These are phyloP conservation scores for Papilionanthe hybrid DNA, from an alignment of 116 monocot species.

Conservation along the genomic window DNA sequence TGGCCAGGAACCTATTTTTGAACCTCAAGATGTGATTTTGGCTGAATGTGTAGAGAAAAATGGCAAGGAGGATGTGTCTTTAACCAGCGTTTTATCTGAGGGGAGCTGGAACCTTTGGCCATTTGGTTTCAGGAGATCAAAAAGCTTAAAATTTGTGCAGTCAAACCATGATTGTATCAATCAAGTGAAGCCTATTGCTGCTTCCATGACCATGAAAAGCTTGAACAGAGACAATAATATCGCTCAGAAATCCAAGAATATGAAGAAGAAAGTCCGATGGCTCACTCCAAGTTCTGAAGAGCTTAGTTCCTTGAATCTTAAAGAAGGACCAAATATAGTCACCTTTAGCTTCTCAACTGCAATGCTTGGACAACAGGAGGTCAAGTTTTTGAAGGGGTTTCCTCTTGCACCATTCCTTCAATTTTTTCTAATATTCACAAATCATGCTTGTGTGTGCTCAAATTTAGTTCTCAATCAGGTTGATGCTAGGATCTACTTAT, in stretches of 20 bases:
- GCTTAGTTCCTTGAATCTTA: constrained; percentile 74
- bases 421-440: no score
- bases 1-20: constrained; percentile 44
- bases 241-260: constrained; percentile 19
- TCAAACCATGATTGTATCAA: constrained; percentile 14
- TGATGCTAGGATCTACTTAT: constrained; percentile 82
- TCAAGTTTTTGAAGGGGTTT: constrained; percentile 7
- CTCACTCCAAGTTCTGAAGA: constrained; percentile 73
- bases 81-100: constrained; percentile 22
- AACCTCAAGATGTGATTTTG: constrained; percentile 52
- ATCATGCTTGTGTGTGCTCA: neutral
- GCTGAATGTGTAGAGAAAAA: constrained; percentile 28
- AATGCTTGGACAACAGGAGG: constrained; percentile 87
- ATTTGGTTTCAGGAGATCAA: constrained; percentile 51
- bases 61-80: constrained; percentile 14
- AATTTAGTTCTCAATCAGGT: constrained; percentile 42
- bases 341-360: constrained; percentile 79
- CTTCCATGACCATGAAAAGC: constrained; percentile 8
- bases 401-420: neutral
- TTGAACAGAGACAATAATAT: constrained; percentile 9
- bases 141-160: constrained; percentile 25
- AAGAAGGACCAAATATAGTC: constrained; percentile 70
- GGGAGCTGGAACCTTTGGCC: constrained; percentile 79
- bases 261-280: constrained; percentile 39
- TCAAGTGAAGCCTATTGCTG: constrained; percentile 8